phyloP scores from a whole-genome alignment of 1,284 basidiomycete species.

The Pterulicium gracile region DNA sequence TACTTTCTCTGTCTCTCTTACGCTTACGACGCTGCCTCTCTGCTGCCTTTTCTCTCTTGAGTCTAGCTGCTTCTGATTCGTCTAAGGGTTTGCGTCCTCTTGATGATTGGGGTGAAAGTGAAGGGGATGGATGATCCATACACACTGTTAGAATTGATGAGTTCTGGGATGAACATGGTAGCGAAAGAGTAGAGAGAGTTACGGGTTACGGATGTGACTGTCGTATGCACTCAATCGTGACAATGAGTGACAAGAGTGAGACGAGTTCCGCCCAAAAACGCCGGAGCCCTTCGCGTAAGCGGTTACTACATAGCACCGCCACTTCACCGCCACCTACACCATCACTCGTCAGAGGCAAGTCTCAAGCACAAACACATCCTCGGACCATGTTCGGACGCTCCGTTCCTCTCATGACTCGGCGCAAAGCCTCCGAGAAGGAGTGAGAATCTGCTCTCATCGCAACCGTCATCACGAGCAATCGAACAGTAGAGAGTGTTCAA shows the following conservation, averaged over 20 bases:
- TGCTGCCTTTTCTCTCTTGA: slow-evolving; percentile 71
- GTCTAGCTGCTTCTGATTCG: slow-evolving; percentile 17
- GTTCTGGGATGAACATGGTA: neutral
- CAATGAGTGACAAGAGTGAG: neutral
- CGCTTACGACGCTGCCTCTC: slow-evolving; percentile 71
- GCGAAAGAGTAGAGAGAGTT: neutral
- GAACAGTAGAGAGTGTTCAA: too few species aligned
- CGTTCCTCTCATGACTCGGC: too few species aligned
- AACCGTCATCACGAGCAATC: too few species aligned
- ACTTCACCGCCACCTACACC: too few species aligned
- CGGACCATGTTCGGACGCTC: too few species aligned
- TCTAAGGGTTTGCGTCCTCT: neutral
- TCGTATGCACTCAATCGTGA: neutral
- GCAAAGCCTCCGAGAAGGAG: too few species aligned
- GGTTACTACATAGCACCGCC: too few species aligned
- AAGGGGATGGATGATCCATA: neutral
- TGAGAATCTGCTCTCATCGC: too few species aligned
- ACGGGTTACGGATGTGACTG: slow-evolving; percentile 1
- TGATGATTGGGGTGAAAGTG: neutral
- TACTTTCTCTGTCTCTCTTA: slow-evolving; percentile 46
- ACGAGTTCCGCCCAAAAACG: too few species aligned
- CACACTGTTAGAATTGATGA: neutral
- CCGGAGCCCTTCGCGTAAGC: too few species aligned
- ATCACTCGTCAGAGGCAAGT: too few species aligned
- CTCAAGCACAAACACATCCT: too few species aligned